These are phyloP conservation scores for Psilocybe subaeruginosa DNA, from an alignment of 768 basidiomycete species.

Conservation along the genomic window DNA sequence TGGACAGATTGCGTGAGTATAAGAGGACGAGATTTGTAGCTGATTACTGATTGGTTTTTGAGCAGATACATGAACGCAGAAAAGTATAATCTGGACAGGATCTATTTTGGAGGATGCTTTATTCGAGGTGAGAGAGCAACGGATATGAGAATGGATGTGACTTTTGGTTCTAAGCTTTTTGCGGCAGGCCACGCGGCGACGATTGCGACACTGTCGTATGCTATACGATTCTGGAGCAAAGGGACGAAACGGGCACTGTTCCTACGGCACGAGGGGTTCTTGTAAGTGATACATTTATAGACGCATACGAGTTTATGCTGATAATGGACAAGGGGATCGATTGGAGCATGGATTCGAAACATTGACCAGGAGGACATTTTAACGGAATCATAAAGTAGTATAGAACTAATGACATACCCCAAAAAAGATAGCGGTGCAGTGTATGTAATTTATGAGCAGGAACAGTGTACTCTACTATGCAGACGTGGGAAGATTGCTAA, in stretches of 20 bases:
- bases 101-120: constrained; percentile 99
- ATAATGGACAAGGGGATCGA: constrained; percentile 65
- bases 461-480: constrained; percentile 14
- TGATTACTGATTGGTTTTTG: constrained; percentile 4
- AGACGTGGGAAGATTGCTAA: constrained; percentile 34
- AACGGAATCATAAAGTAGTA: constrained; percentile 2
- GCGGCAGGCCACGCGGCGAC: constrained; percentile 90
- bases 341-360: constrained; percentile 98
- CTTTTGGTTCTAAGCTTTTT: constrained; percentile 14
- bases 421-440: neutral
- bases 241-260: constrained; percentile 96
- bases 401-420: neutral
- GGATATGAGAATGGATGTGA: neutral
- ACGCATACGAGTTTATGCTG: constrained; percentile 10
- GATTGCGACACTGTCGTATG: constrained; percentile 96
- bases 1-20: constrained; percentile 98
- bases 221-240: constrained; percentile 99
- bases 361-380: constrained; percentile 53
- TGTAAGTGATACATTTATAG: constrained; percentile 58
- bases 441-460: constrained; percentile 3
- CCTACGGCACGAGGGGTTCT: constrained; percentile 95
- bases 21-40: neutral
- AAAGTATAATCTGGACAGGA: constrained; percentile 94
- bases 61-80: constrained; percentile 98
- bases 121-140: constrained; percentile 74